A percentile compares a stretch with the other conserved stretches of the same genome.
These are phyloP conservation scores for Crepidotus variabilis DNA, from an alignment of 768 basidiomycete species.

Conservation along the genomic window DNA sequence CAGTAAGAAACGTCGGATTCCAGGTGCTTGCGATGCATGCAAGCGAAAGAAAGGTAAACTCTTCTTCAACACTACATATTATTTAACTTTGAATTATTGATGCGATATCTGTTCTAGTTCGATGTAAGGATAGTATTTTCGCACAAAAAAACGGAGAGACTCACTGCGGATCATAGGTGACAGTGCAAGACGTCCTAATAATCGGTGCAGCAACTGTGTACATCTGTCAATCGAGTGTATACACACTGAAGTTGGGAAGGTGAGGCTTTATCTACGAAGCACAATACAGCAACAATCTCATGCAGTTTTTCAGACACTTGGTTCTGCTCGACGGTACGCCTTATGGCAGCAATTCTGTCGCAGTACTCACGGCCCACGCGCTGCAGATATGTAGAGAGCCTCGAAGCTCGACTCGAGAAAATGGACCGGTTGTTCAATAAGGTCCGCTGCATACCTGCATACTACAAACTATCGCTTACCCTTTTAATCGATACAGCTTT, in stretches of 20 bases:
- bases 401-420: slow-evolving; percentile 56
- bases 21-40: slow-evolving; percentile 67
- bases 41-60: slow-evolving; percentile 62
- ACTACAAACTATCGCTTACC: background rate
- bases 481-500: slow-evolving; percentile 3
- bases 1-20: slow-evolving; percentile 50
- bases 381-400: slow-evolving; percentile 50
- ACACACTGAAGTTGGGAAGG: slow-evolving; percentile 65
- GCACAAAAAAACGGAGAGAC: background rate
- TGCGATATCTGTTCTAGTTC: background rate
- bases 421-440: slow-evolving; percentile 55
- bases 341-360: background rate
- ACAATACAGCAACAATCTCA: background rate
- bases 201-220: slow-evolving; percentile 58
- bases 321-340: slow-evolving; percentile 54
- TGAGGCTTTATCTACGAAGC: background rate
- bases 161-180: slow-evolving; percentile 39
- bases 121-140: background rate
- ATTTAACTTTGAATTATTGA: background rate
- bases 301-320: slow-evolving; percentile 35
- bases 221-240: slow-evolving; percentile 55
- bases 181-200: slow-evolving; percentile 57
- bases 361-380: background rate
- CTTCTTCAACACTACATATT: no score
- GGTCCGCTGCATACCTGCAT: slow-evolving; percentile 25